Evolutionary conservation across 805 yeast species (phyloP).

Genomic region (Candida ulmi): DNA sequence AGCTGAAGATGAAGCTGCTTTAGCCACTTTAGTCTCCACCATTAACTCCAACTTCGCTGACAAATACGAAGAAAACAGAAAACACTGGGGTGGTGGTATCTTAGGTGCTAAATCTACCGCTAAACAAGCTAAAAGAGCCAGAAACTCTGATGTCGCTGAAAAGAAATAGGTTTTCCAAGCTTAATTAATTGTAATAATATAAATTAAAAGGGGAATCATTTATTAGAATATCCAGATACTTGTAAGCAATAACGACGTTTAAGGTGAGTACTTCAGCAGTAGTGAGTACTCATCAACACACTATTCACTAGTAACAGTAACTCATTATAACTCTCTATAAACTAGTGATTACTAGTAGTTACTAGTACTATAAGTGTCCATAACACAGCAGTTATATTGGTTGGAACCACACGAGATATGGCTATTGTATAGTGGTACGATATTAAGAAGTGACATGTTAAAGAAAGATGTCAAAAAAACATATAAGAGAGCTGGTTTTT

Average conservation of each 20-base stretch:
- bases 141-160: slow-evolving; percentile 12
- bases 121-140: slow-evolving; percentile 44
- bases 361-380: too few species aligned
- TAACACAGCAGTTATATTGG: too few species aligned
- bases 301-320: too few species aligned
- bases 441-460: neutral
- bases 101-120: slow-evolving; percentile 92
- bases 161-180: slow-evolving; percentile 6
- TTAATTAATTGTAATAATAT: neutral
- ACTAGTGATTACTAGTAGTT: too few species aligned
- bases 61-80: slow-evolving; percentile 92
- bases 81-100: slow-evolving; percentile 99
- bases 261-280: too few species aligned
- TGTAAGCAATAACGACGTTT: too few species aligned
- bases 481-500: too few species aligned
- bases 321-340: too few species aligned
- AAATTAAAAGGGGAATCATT: neutral
- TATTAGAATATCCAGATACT: too few species aligned
- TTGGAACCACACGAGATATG: too few species aligned
- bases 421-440: neutral
- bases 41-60: slow-evolving; percentile 89
- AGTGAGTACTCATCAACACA: too few species aligned
- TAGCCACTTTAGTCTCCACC: slow-evolving; percentile 89
- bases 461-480: too few species aligned
- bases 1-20: slow-evolving; percentile 91